Evolutionary conservation across 306 rosid genomes (phyloP).

Genomic region (Gastrolobium bilobum): DNA sequence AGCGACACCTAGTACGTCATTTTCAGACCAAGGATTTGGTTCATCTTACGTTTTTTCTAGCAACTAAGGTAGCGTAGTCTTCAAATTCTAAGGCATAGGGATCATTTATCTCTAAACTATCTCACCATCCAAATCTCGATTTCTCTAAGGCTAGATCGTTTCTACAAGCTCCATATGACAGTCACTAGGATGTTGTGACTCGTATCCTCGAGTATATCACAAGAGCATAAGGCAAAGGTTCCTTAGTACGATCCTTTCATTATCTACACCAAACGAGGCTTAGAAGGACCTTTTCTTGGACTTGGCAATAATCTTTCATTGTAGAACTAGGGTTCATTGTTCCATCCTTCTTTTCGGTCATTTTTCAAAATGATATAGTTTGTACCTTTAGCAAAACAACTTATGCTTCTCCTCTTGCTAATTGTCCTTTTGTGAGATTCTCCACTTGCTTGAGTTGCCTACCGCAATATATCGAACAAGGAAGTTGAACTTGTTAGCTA

Average conservation of each 20-base stretch:
- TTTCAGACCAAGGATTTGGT: neutral
- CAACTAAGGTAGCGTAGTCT: neutral
- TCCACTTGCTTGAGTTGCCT: slow-evolving; percentile 5
- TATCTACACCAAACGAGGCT: neutral
- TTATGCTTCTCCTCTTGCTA: neutral
- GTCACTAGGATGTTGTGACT: neutral
- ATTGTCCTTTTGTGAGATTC: neutral
- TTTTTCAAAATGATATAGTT: neutral
- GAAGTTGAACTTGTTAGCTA: neutral
- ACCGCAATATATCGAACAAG: neutral
- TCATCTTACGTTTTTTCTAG: neutral
- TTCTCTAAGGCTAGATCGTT: neutral
- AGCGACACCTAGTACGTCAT: neutral
- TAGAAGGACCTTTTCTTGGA: neutral
- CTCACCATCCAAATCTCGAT: neutral
- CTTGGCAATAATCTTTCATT: neutral
- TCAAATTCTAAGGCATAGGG: neutral
- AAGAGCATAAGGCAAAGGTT: neutral
- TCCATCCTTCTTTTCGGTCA: neutral
- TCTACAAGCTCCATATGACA: neutral
- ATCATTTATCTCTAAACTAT: neutral
- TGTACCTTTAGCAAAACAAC: neutral
- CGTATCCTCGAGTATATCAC: neutral
- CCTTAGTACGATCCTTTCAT: neutral
- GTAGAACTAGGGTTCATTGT: neutral